Evolutionary conservation across 345 rosid genomes (phyloP).

Genomic region (Eucalyptus tenuipes): DNA sequence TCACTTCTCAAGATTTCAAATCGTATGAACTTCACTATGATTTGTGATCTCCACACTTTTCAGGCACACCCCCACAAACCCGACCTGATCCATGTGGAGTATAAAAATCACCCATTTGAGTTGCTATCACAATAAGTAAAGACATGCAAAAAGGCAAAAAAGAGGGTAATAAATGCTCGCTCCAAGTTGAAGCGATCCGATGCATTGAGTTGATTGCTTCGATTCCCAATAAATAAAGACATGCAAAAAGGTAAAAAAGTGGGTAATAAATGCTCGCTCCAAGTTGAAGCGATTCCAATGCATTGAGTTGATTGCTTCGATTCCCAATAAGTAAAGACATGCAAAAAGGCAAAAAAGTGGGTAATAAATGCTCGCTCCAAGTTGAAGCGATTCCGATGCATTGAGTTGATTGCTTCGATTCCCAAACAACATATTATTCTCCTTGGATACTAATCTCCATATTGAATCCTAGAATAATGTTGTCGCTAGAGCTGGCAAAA

Average conservation of each 20-base stretch:
- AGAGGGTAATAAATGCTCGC: background rate
- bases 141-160: background rate
- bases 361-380: too few relatives aligned
- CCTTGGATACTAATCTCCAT: background rate
- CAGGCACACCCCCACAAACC: fast-evolving
- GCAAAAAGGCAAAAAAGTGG: too few relatives aligned
- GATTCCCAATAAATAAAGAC: too few relatives aligned
- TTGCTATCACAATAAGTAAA: background rate
- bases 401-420: background rate
- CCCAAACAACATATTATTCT: background rate
- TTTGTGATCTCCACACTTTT: background rate
- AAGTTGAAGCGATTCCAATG: too few relatives aligned
- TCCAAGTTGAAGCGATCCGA: background rate
- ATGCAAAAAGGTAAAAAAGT: too few relatives aligned
- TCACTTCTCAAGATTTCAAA: background rate
- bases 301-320: background rate
- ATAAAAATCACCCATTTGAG: background rate
- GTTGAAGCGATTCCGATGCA: too few relatives aligned
- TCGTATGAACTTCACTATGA: fast-evolving
- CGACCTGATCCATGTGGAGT: background rate
- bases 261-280: too few relatives aligned
- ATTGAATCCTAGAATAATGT: too few relatives aligned
- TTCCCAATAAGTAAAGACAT: background rate
- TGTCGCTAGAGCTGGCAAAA: background rate
- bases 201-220: background rate